phyloP scores from a whole-genome alignment of 2,329 filamentous ascomycete species.

The Fusarium sacchari region DNA sequence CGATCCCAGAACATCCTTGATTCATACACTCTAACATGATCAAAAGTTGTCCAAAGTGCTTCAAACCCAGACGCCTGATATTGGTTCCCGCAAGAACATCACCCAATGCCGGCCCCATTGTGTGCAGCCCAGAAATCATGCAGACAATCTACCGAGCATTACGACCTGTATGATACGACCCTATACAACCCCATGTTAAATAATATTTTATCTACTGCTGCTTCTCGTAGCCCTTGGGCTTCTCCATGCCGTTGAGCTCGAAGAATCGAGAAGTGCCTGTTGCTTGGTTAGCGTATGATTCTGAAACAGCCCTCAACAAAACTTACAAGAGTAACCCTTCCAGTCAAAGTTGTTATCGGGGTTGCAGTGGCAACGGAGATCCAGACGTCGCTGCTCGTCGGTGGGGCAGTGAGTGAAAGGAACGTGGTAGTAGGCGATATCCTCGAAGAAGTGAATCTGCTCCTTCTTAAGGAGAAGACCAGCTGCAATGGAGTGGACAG shows the following conservation, averaged over 20 bases:
- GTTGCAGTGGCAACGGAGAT: slow-evolving; percentile 94
- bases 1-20: slow-evolving; percentile 37
- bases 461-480: slow-evolving; percentile 88
- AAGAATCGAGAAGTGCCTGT: slow-evolving; percentile 80
- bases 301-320: background rate
- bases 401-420: slow-evolving; percentile 98
- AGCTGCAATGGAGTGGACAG: slow-evolving; percentile 97
- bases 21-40: slow-evolving; percentile 45
- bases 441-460: slow-evolving; percentile 98
- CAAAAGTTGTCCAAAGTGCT: slow-evolving; percentile 44
- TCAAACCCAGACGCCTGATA: slow-evolving; percentile 44
- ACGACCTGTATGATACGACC: slow-evolving; percentile 37
- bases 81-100: slow-evolving; percentile 38
- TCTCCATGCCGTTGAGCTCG: slow-evolving; percentile 81
- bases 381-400: slow-evolving; percentile 81
- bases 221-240: slow-evolving; percentile 86
- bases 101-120: slow-evolving; percentile 34
- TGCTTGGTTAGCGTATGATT: slow-evolving; percentile 11
- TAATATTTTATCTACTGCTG: slow-evolving; percentile 59
- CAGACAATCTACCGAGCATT: slow-evolving; percentile 37
- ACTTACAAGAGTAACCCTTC: slow-evolving; percentile 96
- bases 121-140: slow-evolving; percentile 32
- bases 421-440: slow-evolving; percentile 98
- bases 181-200: background rate
- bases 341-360: slow-evolving; percentile 98